Conservation (phyloP, 2,329 filamentous ascomycete genomes). For the Calonectria hongkongensis region DNA sequence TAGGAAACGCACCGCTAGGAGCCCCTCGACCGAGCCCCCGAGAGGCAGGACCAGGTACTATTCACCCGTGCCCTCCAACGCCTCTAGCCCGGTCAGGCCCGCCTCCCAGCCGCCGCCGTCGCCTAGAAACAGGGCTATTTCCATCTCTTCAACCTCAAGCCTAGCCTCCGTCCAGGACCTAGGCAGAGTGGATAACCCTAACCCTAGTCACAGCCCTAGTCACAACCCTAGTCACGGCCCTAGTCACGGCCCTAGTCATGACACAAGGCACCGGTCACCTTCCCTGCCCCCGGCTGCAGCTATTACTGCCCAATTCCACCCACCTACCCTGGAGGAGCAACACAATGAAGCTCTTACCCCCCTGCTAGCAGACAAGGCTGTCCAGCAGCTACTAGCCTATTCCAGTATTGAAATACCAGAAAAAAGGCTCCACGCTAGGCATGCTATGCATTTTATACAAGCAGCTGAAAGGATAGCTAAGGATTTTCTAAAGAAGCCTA, state of each 20-base stretch:
- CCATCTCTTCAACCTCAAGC: background rate
- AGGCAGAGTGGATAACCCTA: background rate
- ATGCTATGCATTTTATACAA: background rate
- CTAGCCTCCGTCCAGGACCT: background rate
- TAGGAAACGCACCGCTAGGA: constrained; percentile 4
- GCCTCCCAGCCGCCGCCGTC: background rate
- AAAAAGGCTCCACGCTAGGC: constrained; percentile 1
- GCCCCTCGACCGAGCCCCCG: background rate
- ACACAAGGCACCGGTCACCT: background rate
- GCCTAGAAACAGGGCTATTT: constrained; percentile 1
- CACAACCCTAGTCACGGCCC: too few species aligned
- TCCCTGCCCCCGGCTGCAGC: background rate
- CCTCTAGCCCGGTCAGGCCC: background rate
- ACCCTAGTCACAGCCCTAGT: background rate
- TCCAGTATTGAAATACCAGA: background rate
- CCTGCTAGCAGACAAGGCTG: background rate
- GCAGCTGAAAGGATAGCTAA: background rate
- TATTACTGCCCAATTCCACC: background rate
- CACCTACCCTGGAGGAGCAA: constrained; percentile 7
- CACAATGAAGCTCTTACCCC: background rate
- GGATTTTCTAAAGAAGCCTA: background rate
- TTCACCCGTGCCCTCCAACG: background rate
- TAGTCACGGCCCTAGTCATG: too few species aligned
- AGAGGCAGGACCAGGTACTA: background rate
- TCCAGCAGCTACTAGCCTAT: background rate